Evolutionary conservation across 1,139 yeast species (phyloP), one percentile per base, ranked within the genome.

Genomic region (Pichia sp.): DNA sequence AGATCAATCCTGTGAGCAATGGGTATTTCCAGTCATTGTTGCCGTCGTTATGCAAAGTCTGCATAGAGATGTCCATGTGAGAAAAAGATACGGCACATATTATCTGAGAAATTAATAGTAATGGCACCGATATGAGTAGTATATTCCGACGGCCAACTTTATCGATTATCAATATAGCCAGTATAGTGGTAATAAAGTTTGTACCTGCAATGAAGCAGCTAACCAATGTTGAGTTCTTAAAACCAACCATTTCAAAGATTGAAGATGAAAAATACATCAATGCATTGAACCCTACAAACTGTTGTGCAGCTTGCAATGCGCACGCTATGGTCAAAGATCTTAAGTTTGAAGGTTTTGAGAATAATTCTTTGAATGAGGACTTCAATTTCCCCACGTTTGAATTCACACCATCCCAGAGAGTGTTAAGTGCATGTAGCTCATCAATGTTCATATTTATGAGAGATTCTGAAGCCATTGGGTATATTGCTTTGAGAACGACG

Each of bases 271-370:
- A 74, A 52, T 72, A 74, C 79, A 74, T 73, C 48, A 74, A 61
- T 5, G 79, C 72, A 55, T 74, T 74, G 58, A 72, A 73, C 8
- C 80, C 80, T 13, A 76, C 72, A 44, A 74, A 69, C 49, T 74
- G 80, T 53, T 74, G 79, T 44, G 69, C 67, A 27, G 75, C 77
- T 50, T 73, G 79, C 41, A 74, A 63, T 11, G 78, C 78, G 58
- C 79, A 73, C 3, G 74, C 79, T 41, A 74, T 64, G 17, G 71
- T 59, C 38, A 74, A 64, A 4, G 78, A 78, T 40, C 79, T 60
- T 33, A 65, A 62, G 52, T 72, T 73, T 5, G 75, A 70, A 22
- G 68, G 66, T 9, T 55, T 54, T 5, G 57, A 46, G 48, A 71
- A 74, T 42, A 72, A 59, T 28, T 69, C 52, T 42, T 60, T 62